Percentiles rank a stretch among this genome's conserved stretches.
Conservation (phyloP, 2,329 filamentous ascomycete species). For the Talaromyces rugulosus region DNA sequence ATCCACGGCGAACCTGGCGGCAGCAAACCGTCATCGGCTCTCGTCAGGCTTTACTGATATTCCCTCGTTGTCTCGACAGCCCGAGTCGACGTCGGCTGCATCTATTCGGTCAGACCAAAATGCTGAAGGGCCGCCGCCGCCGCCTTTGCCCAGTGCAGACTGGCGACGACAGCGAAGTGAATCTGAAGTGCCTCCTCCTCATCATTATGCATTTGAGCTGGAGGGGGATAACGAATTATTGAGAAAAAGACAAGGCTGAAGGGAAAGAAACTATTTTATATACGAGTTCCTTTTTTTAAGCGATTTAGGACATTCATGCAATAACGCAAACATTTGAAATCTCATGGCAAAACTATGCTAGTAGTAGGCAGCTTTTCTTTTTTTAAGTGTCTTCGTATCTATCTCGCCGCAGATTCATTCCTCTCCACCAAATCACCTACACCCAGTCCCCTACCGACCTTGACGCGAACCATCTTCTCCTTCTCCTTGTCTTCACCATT, state of each 20-base stretch:
- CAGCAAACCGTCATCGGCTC: neutral
- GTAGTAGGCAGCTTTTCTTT: too few species aligned
- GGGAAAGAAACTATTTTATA: neutral
- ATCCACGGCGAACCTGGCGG: neutral
- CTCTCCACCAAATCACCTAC: slow-evolving; percentile 60
- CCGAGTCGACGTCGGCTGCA: neutral
- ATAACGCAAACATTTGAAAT: neutral
- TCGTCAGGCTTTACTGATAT: neutral
- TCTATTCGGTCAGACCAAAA: neutral
- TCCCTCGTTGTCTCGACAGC: neutral
- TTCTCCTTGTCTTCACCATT: slow-evolving; percentile 39
- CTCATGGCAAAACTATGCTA: neutral
- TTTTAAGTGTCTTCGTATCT: neutral
- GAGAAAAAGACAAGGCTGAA: neutral
- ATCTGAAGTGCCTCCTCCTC: neutral
- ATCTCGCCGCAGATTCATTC: slow-evolving; percentile 32
- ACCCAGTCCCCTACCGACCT: slow-evolving; percentile 74
- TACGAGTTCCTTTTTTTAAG: neutral
- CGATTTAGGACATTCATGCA: neutral
- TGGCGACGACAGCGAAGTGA: neutral
- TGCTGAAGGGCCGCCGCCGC: neutral
- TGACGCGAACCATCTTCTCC: slow-evolving; percentile 73
- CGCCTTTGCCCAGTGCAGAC: neutral
- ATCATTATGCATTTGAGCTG: neutral
- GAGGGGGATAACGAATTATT: neutral